Percentiles rank a stretch among this genome's conserved stretches.
phyloP scores from a whole-genome alignment of 73 alveolate species.

The Paramecium biaurelia region DNA sequence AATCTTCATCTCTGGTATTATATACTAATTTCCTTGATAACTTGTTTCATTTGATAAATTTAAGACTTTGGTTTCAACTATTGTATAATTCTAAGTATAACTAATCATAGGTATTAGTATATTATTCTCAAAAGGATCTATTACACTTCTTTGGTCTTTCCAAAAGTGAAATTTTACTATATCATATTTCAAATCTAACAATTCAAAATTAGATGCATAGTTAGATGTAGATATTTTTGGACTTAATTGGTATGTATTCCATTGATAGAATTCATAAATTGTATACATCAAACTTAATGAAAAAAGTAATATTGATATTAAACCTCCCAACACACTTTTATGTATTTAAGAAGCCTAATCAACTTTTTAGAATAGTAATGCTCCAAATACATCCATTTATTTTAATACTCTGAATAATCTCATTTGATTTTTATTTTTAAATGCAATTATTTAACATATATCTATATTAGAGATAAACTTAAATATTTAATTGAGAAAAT shows the following conservation, averaged over 20 bases:
- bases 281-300: not conserved
- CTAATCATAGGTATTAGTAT: not conserved
- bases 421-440: not conserved
- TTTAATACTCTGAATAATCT: too few relatives aligned
- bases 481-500: too few relatives aligned
- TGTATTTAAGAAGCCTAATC: not conserved
- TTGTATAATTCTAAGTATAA: not conserved
- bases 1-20: not conserved
- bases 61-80: not conserved
- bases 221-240: not conserved
- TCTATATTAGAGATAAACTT: too few relatives aligned
- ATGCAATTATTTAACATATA: too few relatives aligned
- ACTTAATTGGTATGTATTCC: not conserved
- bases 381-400: not conserved
- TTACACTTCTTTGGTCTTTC: not conserved
- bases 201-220: not conserved
- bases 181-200: not conserved
- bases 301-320: not conserved
- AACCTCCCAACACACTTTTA: not conserved
- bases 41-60: not conserved
- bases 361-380: not conserved
- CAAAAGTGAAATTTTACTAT: not conserved
- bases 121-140: not conserved
- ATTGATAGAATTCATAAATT: not conserved
- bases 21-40: not conserved